Evolutionary conservation across 108 stramenopile genomes (phyloP).

Genomic region (Fistulifera solaris): DNA sequence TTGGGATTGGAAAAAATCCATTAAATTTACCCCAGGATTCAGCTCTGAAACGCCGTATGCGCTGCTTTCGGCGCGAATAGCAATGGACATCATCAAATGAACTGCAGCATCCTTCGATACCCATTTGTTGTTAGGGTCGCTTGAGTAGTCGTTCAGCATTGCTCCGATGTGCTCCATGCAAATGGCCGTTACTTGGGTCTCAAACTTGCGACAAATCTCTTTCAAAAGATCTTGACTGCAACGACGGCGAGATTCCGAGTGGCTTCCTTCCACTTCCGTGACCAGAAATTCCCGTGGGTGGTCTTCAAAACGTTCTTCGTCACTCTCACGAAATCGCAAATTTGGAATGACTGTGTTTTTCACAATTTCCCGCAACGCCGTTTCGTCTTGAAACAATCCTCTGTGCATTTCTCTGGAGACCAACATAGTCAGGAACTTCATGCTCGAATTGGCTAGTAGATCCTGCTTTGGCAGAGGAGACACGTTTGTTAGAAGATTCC

Average conservation of each 20-base stretch:
- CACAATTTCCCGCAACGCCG: conserved; percentile 83
- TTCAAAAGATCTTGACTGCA: conserved; percentile 87
- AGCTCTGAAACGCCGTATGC: conserved; percentile 78
- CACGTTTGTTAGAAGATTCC: conserved; percentile 80
- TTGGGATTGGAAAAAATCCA: conserved; percentile 81
- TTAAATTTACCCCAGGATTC: conserved; percentile 74
- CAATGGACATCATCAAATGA: conserved; percentile 88
- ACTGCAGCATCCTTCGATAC: conserved; percentile 88
- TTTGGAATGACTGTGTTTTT: conserved; percentile 93
- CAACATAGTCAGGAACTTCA: conserved; percentile 84
- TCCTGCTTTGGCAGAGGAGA: conserved; percentile 75
- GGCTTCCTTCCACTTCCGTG: conserved; percentile 93
- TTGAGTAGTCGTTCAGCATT: conserved; percentile 72
- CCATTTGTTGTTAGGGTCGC: conserved; percentile 66
- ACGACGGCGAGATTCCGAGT: conserved; percentile 88
- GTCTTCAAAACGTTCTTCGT: conserved; percentile 93
- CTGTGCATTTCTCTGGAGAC: conserved; percentile 85
- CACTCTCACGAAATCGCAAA: conserved; percentile 79
- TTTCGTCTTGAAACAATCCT: conserved; percentile 66
- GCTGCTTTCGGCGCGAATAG: conserved; percentile 74
- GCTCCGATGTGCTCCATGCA: conserved; percentile 64
- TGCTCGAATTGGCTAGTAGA: conserved; percentile 79
- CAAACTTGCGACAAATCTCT: conserved; percentile 91
- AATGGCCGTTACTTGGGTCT: conserved; percentile 73
- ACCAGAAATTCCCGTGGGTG: conserved; percentile 93